Evolutionary conservation across 2,329 filamentous ascomycete genomes (phyloP), one percentile per base, ranked within the genome.

Genomic region (Orbilia ellipsospora): DNA sequence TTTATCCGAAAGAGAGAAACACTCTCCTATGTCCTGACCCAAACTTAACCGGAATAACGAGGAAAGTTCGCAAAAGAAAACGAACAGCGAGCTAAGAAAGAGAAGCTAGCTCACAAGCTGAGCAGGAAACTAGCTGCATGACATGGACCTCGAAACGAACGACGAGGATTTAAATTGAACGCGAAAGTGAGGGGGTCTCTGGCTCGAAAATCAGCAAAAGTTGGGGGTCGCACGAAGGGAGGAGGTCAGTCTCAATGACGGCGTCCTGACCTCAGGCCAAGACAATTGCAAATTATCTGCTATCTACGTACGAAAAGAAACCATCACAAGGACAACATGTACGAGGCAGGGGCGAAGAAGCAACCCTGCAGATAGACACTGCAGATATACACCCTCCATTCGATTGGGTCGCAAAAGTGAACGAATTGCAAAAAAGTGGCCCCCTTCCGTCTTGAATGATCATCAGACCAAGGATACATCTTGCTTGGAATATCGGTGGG

Each of bases 401-500:
- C 16, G 44, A 48, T 48, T 48, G 13, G 44, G 16, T 48, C 16
- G 31, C 31, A 36, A n/a, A 18, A 48, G 13, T 48, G 44, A 48
- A n/a, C 44, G 13, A 48, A 48, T 28, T 16, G 23, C 26, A 16
- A 55, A 23, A 64, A n/a, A 18, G 16, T 1, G 2, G 16, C 3
- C 15, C 13, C 44, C 16, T 52, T 26, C 54, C 4, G 48, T 23
- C 13, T 48, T 23, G 56, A 20, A 51, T 69, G 64, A 65, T 75
- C 72, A 75, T 42, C 72, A 64, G 64, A 31, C 54, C 70, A 68
- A 63, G 62, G 56, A 62, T 57, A 51, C 48, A 45, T 45, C 26
- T 73, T 36, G 31, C 31, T 36, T 36, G 31, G 61, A 40, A 59
- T 62, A 57, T 55, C 26, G 16, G 61, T 57, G 48, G 45, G 57